Evolutionary conservation across 148 eudicot species (phyloP), one percentile per base, ranked within the genome.

Genomic region (Cornus suecica): DNA sequence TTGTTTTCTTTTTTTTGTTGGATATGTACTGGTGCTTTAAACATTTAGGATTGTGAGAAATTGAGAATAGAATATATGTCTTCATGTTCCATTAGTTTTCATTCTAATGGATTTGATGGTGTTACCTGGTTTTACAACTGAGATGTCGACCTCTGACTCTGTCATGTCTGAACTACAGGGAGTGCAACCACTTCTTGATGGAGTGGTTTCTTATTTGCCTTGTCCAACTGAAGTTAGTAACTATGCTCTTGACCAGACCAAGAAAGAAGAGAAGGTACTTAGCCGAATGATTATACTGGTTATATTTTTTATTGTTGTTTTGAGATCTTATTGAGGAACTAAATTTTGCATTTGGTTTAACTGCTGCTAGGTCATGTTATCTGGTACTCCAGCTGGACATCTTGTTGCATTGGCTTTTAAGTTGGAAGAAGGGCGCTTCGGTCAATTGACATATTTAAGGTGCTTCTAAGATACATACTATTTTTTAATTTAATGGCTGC

Each of bases 371-470:
- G 92, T 94, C 63, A 23, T 66, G 71, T 81, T 94, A 72, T 72
- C 96, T 78, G 97, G 92, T 71, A 89, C 91, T 65, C 96, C 97
- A 65, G 80, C 84, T 60, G 94, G 92, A 71, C 94, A 91, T 70
- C 91, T 94, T 65, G 99, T 94, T 71, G 99, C 99, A 31, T 70
- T 94, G 86, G 99, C 99, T 48, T 94, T 94, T 76, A 94, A 94
- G 82, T 79, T 94, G 84, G 99, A 94, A 83, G 97, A 94, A 88
- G 97, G 99, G 70, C 79, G 88, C 68, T 94, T 92, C 82, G 99
- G 99, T 77, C 99, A 94, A 79, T 78, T 94, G 69, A 94, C 98
- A 69, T 94, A 86, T 88, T 80, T 94, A 76, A 89, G 98, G 98
- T 94, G 84, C 65, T 74, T 10, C 61, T 31, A 14, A 20, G 42